phyloP scores from a whole-genome alignment of 176 grass and related monocot genomes.

The Lolium perenne region DNA sequence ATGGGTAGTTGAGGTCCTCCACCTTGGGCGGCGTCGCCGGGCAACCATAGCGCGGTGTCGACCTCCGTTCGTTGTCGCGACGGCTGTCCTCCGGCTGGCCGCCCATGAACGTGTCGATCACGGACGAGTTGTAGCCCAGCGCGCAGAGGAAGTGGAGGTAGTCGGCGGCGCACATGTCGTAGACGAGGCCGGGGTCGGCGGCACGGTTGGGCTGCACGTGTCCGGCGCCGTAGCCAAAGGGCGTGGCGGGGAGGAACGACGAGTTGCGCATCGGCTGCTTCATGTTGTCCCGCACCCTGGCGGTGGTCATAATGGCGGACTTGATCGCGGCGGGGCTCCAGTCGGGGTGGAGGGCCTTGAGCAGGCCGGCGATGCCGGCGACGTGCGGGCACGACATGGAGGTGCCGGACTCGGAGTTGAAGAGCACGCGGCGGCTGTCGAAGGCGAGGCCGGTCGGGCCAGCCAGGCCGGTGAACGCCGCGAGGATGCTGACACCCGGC shows the following conservation, averaged over 20 bases:
- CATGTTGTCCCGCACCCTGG: conserved; percentile 72
- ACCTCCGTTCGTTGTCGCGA: too few species aligned
- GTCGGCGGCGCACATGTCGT: conserved; percentile 62
- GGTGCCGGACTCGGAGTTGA: conserved; percentile 93
- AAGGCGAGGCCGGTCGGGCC: conserved; percentile 74
- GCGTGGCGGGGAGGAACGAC: conserved; percentile 61
- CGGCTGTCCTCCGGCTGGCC: conserved; percentile 18
- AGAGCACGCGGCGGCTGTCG: conserved; percentile 76
- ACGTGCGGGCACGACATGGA: conserved; percentile 97
- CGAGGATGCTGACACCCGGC: conserved; percentile 85
- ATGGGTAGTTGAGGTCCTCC: conserved; percentile 92
- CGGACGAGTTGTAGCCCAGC: conserved; percentile 84
- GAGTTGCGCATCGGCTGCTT: conserved; percentile 69
- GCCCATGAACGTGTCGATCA: conserved; percentile 59
- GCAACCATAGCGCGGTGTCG: conserved; percentile 54
- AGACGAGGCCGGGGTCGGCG: conserved; percentile 86
- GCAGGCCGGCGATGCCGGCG: conserved; percentile 75
- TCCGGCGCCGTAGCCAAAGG: conserved; percentile 88
- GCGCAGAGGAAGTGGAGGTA: conserved; percentile 81
- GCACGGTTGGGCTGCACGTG: conserved; percentile 80
- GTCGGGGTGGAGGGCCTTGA: conserved; percentile 67
- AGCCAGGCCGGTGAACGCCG: conserved; percentile 59
- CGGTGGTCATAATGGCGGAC: conserved; percentile 87
- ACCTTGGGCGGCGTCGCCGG: conserved; percentile 36
- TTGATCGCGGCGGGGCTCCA: conserved; percentile 95